Percentiles rank a stretch among this genome's conserved stretches.
Conservation (phyloP, 805 yeast species). For the Saccharomycopsis babjevae region DNA sequence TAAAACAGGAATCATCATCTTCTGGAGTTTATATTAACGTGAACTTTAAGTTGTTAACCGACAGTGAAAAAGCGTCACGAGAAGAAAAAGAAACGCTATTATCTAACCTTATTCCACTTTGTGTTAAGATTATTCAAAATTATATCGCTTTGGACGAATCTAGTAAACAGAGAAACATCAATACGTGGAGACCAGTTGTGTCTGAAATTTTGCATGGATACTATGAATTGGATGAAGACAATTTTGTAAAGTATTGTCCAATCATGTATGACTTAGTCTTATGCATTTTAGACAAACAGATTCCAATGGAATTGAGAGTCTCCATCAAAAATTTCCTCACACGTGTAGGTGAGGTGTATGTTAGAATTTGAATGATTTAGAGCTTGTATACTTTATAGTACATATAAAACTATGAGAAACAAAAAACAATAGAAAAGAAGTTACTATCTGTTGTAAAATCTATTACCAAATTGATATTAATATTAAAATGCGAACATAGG, state of each 20-base stretch:
- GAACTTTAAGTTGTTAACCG: constrained; percentile 70
- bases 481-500: no score
- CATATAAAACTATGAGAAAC: no score
- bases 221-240: constrained; percentile 62
- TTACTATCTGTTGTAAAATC: no score
- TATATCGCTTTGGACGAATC: constrained; percentile 63
- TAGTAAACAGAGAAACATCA: constrained; percentile 67
- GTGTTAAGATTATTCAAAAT: constrained; percentile 59
- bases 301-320: constrained; percentile 49
- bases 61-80: constrained; percentile 39
- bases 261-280: constrained; percentile 50
- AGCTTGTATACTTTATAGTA: background rate
- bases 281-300: constrained; percentile 47
- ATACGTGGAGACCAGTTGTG: constrained; percentile 87
- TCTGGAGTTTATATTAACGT: constrained; percentile 79
- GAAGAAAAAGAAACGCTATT: constrained; percentile 40
- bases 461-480: no score
- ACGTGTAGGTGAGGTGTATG: constrained; percentile 43
- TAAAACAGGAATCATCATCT: constrained; percentile 85
- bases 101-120: constrained; percentile 45
- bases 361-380: constrained; percentile 19
- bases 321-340: constrained; percentile 52
- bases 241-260: constrained; percentile 51
- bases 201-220: constrained; percentile 80
- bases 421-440: no score